Base-by-base conservation (phyloP, 441 rosid genomes). In the Populus hybrid region DNA sequence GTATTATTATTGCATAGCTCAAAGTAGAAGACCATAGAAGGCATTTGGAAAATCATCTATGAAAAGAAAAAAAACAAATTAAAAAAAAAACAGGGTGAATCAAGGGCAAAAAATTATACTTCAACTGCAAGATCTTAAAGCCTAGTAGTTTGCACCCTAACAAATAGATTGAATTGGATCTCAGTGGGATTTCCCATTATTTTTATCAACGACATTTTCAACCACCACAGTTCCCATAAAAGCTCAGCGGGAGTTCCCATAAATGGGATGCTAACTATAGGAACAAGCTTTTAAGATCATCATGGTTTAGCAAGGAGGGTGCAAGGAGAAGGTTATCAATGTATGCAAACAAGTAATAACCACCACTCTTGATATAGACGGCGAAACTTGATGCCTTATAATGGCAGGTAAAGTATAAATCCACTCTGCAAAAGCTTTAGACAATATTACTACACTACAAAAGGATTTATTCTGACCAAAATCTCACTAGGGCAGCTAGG, bases 391-490 rank as follows among this genome's bases (percentile, higher is more conserved):
- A 63, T 9, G 66, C 16, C 4, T 4, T 63, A 5, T 2, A 0
- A 24, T 23, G 66, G 6, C 71, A 34, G 71, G 71, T 3, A 19
- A 18, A 53, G 63, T 14, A 57, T 50, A 34, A 67, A 70, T 70
- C 70, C 40, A 46, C 71, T 24, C 68, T 30, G 10, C 21, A 35
- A 36, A 70, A 40, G 7, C 38, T 66, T 23, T 12, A 24, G 36
- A 35, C 30, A 70, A 68, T 5, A 40, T 67, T 12, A 6, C 34
- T 2, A 32, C 64, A 21, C 38, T 12, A 8, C 35, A 16, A 11
- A 23, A 57, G 73, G 53, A 38, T n/a, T 82, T 79, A 89, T 76
- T 86, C 89, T 0, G 94, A 87, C 97, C 94, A 96, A 84, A 96
- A 91, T 83, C 90, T 96, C 76, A 88, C 53, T 35, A 92, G 87